Conservation (phyloP, 352 stramenopile genomes). For the Peronospora destructor region DNA sequence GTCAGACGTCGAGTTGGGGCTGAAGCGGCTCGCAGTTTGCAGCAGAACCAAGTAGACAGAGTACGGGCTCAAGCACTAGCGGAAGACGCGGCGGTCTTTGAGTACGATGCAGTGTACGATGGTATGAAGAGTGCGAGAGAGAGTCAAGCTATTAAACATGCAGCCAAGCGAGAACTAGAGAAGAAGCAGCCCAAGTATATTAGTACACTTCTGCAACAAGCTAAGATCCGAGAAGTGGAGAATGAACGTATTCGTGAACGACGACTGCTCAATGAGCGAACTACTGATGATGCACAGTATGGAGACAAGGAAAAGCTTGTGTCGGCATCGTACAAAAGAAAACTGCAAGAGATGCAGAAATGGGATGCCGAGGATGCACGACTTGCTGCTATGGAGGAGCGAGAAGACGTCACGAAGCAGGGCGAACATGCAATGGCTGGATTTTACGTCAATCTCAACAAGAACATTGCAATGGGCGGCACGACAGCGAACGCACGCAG, state of each 20-base stretch:
- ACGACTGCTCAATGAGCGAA: conserved; percentile 76
- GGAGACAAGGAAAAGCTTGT: conserved; percentile 88
- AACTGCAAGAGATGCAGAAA: conserved; percentile 84
- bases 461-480: conserved; percentile 89
- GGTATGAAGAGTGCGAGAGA: conserved; percentile 52
- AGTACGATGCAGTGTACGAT: conserved; percentile 90
- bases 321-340: conserved; percentile 88
- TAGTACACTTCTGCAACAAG: conserved; percentile 79
- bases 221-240: conserved; percentile 87
- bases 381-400: conserved; percentile 54
- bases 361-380: conserved; percentile 81
- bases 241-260: conserved; percentile 84
- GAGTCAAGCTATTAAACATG: conserved; percentile 33
- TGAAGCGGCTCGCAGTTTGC: conserved; percentile 49
- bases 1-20: conserved; percentile 29
- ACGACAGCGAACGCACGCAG: conserved; percentile 61
- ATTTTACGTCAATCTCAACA: conserved; percentile 89
- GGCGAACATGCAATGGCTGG: conserved; percentile 67
- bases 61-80: conserved; percentile 50
- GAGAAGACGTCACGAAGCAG: conserved; percentile 72
- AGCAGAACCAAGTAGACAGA: conserved; percentile 43
- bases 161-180: conserved; percentile 46
- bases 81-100: conserved; percentile 81
- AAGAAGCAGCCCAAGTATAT: conserved; percentile 87
- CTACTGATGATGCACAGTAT: conserved; percentile 73